Base-by-base conservation (phyloP, 805 yeast genomes). In the Cyberlindnera americana region DNA sequence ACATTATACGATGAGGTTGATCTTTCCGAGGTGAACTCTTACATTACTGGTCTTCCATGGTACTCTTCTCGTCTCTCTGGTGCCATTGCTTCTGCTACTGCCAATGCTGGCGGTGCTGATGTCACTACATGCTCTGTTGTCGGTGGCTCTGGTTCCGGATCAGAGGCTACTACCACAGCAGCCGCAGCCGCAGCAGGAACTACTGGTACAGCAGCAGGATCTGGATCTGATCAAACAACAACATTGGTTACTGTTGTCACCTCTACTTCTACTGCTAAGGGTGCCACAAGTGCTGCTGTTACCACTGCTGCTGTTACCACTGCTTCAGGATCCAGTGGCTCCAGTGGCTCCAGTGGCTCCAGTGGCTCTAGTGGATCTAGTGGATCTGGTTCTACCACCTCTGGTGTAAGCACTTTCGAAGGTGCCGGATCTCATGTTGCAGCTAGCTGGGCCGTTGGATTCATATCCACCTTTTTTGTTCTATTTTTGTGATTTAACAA, bases 1-100 rank as follows among this genome's bases (percentile, higher is more conserved):
- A 47, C 63, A 25, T 48, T 62, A 38, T 60, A 47, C 46, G 15
- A 35, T 19, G 40, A 47, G 36, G 47, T 62, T 29, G 60, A 61
- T 40, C 36, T 46, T 37, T 28, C 36, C 35, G 53, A 46, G 12
- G 50, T 62, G 7, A 43, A 52, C 4, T 33, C 54, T 15, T 54
- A 56, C 33, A 52, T 61, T 28, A 51, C 60, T 16, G 56, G 53
- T 21, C 48, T 62, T 23, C 62, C 65, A 44, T 62, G 66, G 66
- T 62, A 48, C 40, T 47, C 53, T 8, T 34, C 49, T n/a, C 44
- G 56, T 41, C 26, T 52, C 17, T 29, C 23, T 5, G 22, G 47
- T 2, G 42, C 15, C 5, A 23, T 48, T 35, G 40, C 40, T 18
- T 49, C 52, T 35, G 51, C 38, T 19, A 44, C 42, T 19, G 36